These are phyloP conservation scores for Cyphellophora europaea DNA, from an alignment of 2,329 filamentous ascomycete genomes.

Conservation along the genomic window DNA sequence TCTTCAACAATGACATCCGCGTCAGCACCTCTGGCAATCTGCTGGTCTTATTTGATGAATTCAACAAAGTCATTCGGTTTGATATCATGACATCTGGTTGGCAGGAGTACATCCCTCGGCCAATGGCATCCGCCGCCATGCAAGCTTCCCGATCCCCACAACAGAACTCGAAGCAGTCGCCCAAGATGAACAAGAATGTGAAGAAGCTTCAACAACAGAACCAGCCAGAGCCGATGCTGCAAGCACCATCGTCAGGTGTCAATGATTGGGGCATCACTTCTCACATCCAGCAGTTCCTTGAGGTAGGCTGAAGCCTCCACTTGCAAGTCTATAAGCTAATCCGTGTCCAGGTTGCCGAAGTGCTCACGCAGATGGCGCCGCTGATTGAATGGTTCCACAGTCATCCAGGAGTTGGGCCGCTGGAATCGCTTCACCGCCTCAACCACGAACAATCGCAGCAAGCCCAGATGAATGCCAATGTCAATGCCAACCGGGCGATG, in stretches of 20 bases:
- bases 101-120: constrained; percentile 73
- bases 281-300: constrained; percentile 51
- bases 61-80: constrained; percentile 74
- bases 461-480: constrained; percentile 21
- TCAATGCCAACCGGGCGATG: constrained; percentile 9
- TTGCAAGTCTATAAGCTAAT: not conserved
- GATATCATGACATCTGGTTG: constrained; percentile 70
- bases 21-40: constrained; percentile 72
- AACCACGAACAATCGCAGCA: constrained; percentile 33
- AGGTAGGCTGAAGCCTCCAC: constrained; percentile 40
- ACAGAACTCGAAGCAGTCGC: constrained; percentile 42
- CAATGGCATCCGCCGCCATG: constrained; percentile 38
- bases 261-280: constrained; percentile 45
- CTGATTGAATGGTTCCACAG: constrained; percentile 49
- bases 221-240: constrained; percentile 10
- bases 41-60: constrained; percentile 66
- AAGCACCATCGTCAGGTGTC: constrained; percentile 22
- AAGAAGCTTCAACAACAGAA: constrained; percentile 37
- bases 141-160: constrained; percentile 38
- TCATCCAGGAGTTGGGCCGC: constrained; percentile 42
- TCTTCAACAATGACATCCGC: constrained; percentile 75
- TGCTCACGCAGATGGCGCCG: constrained; percentile 54
- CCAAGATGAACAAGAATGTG: constrained; percentile 48
- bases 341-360: constrained; percentile 52
- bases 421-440: constrained; percentile 45